Conservation (phyloP, 139 green algal genomes). For the Chlorokybus atmophyticus region DNA sequence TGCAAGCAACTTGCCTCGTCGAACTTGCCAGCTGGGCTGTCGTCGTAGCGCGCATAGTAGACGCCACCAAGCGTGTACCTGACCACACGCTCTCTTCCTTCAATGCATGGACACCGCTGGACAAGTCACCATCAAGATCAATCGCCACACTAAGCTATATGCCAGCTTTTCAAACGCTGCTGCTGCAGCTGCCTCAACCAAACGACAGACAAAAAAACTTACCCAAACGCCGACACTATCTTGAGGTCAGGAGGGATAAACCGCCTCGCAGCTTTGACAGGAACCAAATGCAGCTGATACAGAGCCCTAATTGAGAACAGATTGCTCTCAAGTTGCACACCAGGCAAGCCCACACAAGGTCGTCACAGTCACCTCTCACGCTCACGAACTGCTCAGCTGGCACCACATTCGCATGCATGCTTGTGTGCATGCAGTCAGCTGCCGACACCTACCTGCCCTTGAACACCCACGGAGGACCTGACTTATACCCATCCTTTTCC, state of each 20-base stretch:
- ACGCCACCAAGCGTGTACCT: constrained; percentile 80
- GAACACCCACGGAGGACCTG: no score
- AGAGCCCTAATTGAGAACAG: no score
- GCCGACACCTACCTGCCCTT: no score
- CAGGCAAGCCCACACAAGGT: no score
- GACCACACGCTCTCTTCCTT: neutral
- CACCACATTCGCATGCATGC: no score
- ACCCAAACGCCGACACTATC: constrained; percentile 72
- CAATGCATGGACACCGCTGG: neutral
- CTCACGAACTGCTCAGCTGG: no score
- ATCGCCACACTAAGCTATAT: neutral
- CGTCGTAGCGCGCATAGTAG: constrained; percentile 80
- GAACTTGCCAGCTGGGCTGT: constrained; percentile 74
- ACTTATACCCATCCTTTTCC: no score
- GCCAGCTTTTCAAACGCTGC: neutral
- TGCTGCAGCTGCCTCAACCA: neutral
- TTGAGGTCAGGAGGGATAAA: constrained; percentile 27
- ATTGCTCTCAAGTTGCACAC: no score
- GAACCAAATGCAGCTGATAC: constrained; percentile 25
- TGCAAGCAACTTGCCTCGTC: constrained; percentile 53
- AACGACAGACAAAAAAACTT: neutral
- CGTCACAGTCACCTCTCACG: no score
- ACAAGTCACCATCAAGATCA: neutral
- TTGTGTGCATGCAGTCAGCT: no score
- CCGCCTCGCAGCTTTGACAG: constrained; percentile 7